phyloP scores from a whole-genome alignment of 2,329 filamentous ascomycete species.

The Botrytis cinerea region DNA sequence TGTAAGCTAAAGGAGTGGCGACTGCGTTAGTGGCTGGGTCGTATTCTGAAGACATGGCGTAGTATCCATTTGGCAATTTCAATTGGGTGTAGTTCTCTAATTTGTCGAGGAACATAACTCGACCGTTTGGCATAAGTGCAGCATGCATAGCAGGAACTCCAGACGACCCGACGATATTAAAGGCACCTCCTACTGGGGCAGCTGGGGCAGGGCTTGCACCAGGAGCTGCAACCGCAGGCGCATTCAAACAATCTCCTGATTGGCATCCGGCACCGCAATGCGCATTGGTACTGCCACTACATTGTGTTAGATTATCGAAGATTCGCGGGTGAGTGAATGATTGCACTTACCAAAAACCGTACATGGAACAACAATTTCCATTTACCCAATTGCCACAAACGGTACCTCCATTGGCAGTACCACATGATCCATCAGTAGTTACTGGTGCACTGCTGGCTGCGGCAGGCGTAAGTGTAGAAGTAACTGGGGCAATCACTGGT shows the following conservation, averaged over 20 bases:
- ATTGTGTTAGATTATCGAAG: conserved; percentile 25
- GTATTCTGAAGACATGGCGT: conserved; percentile 62
- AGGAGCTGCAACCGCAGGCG: conserved; percentile 42
- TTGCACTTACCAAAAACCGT: conserved; percentile 52
- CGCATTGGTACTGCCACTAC: conserved; percentile 45
- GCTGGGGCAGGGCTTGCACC: conserved; percentile 46
- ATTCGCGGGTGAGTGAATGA: neutral
- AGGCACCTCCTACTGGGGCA: conserved; percentile 48
- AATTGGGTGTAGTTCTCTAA: conserved; percentile 63
- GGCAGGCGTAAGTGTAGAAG: conserved; percentile 31
- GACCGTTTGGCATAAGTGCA: conserved; percentile 58
- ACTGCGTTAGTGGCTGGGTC: conserved; percentile 51
- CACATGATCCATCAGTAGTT: conserved; percentile 57
- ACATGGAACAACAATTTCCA: conserved; percentile 58
- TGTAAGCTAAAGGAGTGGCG: conserved; percentile 50
- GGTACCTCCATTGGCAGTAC: conserved; percentile 50
- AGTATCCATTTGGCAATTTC: conserved; percentile 54
- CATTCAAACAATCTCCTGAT: conserved; percentile 52
- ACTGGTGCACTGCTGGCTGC: conserved; percentile 40
- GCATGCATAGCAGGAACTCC: conserved; percentile 67
- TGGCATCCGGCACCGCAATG: conserved; percentile 60
- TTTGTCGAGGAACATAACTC: conserved; percentile 63
- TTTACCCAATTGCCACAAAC: conserved; percentile 55
- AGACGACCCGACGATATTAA: conserved; percentile 54
- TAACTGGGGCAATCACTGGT: conserved; percentile 35